phyloP scores from a whole-genome alignment of 129 eudicot genomes.

The Pulicaria dysenterica region DNA sequence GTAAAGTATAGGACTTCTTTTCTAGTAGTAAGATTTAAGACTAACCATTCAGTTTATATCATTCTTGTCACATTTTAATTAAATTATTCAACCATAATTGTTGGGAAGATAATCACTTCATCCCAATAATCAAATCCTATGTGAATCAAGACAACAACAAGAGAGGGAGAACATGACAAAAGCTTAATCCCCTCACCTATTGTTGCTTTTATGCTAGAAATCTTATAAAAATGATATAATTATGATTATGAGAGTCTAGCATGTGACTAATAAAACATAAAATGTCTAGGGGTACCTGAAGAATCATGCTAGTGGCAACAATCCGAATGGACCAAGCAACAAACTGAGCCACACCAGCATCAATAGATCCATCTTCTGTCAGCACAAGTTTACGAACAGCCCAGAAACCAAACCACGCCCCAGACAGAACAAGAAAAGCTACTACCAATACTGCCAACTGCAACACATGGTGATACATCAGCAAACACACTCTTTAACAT shows the following conservation, averaged over 20 bases:
- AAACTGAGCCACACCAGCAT: constrained; percentile 68
- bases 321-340: constrained; percentile 83
- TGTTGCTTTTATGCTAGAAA: not conserved
- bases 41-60: not conserved
- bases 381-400: constrained; percentile 83
- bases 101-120: too few relatives aligned
- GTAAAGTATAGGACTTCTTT: not conserved
- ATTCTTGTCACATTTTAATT: constrained; percentile 1
- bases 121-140: too few relatives aligned
- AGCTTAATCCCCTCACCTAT: not conserved
- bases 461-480: constrained; percentile 29
- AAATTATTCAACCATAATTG: not conserved
- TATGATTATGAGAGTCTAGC: not conserved
- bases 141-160: constrained; percentile 10
- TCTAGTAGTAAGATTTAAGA: not conserved
- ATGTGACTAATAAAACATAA: not conserved
- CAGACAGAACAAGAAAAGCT: constrained; percentile 64
- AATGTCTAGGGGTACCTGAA: constrained; percentile 55
- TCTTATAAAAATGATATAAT: not conserved
- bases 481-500: not conserved
- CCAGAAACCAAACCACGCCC: constrained; percentile 99
- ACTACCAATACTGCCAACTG: constrained; percentile 69
- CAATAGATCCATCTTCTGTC: constrained; percentile 80
- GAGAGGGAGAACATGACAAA: not conserved
- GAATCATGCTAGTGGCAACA: constrained; percentile 74